Conservation (phyloP, 163 green algal genomes). For the Coccomyxa subellipsoidea region DNA sequence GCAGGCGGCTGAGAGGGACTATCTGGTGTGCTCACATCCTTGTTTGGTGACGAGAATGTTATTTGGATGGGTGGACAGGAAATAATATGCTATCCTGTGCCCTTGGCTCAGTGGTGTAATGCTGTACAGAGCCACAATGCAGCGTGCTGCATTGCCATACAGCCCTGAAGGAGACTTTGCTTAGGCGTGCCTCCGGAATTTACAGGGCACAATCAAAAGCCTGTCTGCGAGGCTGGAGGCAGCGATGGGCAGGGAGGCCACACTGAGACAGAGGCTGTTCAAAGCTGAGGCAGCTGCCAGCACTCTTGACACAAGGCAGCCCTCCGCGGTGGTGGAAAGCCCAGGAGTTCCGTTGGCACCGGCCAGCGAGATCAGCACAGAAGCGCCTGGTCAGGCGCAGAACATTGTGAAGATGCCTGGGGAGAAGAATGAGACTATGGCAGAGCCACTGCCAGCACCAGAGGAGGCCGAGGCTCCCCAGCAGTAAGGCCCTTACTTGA, state of each 20-base stretch:
- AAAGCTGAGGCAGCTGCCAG: background rate
- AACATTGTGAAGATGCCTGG: background rate
- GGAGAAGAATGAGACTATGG: background rate
- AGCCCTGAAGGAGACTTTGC: background rate
- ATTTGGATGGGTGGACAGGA: too few relatives aligned
- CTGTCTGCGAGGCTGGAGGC: background rate
- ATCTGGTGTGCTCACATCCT: background rate
- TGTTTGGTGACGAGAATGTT: too few relatives aligned
- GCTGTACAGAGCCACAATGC: too few relatives aligned
- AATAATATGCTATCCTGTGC: too few relatives aligned
- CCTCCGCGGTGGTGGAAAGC: background rate
- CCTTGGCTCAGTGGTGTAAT: background rate
- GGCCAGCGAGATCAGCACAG: background rate
- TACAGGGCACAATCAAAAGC: background rate
- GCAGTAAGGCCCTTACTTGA: too few relatives aligned
- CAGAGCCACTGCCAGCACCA: background rate
- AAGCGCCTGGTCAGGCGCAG: background rate
- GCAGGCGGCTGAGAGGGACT: background rate
- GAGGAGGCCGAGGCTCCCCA: background rate
- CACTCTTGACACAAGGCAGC: background rate
- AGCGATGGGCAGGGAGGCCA: background rate
- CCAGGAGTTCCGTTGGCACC: background rate
- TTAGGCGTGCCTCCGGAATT: background rate
- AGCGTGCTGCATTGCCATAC: background rate
- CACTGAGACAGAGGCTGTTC: background rate